A percentile compares a stretch with the other conserved stretches of the same genome.
Evolutionary conservation across 2,329 filamentous ascomycete species (phyloP).

Genomic region (Arthroderma sp.): DNA sequence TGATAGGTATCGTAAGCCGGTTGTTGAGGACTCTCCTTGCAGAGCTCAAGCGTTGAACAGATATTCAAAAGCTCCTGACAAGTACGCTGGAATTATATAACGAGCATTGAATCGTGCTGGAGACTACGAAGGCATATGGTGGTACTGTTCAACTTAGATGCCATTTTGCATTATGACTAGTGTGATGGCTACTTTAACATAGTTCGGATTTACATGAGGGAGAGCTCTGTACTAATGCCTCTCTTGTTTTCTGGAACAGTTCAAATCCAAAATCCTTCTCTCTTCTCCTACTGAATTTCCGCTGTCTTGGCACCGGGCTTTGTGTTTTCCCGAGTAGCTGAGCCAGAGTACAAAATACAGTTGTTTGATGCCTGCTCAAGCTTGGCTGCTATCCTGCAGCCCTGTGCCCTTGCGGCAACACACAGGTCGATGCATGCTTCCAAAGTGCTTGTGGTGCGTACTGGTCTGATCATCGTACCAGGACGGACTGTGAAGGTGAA

Average conservation of each 20-base stretch:
- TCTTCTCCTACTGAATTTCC: not conserved
- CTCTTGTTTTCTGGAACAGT: not conserved
- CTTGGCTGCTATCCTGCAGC: not conserved
- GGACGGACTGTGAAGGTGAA: not conserved
- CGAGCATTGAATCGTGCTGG: too few relatives aligned
- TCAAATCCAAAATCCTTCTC: not conserved
- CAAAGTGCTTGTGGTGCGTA: not conserved
- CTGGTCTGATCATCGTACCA: not conserved
- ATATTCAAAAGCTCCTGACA: too few relatives aligned
- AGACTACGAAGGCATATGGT: too few relatives aligned
- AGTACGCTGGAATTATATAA: too few relatives aligned
- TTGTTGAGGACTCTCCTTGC: too few relatives aligned
- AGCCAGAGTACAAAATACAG: not conserved
- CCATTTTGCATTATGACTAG: too few relatives aligned
- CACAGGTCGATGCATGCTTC: not conserved
- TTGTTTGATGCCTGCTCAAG: not conserved
- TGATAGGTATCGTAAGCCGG: too few relatives aligned
- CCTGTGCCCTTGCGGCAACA: not conserved
- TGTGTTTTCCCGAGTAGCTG: not conserved
- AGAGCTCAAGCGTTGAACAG: too few relatives aligned
- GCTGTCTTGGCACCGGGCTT: not conserved
- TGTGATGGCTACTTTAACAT: too few relatives aligned
- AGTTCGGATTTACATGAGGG: too few relatives aligned
- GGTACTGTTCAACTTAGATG: too few relatives aligned
- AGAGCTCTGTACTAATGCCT: too few relatives aligned